These are phyloP conservation scores for Coemansia sp. DNA, from an alignment of 192 early-diverging fungal genomes.

Conservation along the genomic window DNA sequence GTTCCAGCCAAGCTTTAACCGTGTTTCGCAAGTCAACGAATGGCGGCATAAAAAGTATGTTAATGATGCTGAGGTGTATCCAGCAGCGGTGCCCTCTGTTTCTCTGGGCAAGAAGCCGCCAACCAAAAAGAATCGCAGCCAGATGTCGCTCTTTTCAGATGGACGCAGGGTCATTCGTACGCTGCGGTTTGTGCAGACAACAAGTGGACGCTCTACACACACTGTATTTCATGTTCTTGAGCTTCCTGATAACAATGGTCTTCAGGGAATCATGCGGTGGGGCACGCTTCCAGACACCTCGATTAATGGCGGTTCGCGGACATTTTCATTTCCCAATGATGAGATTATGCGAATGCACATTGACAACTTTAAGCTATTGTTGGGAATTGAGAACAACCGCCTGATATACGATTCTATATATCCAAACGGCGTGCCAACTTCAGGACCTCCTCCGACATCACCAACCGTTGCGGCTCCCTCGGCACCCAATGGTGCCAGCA, in stretches of 20 bases:
- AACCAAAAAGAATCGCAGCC: slow-evolving; percentile 42
- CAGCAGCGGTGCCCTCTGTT: slow-evolving; percentile 24
- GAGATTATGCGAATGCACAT: slow-evolving; percentile 55
- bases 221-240: slow-evolving; percentile 65
- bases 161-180: slow-evolving; percentile 68
- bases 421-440: slow-evolving; percentile 42
- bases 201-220: slow-evolving; percentile 56
- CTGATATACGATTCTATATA: slow-evolving; percentile 50
- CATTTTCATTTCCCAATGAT: slow-evolving; percentile 54
- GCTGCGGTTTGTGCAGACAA: slow-evolving; percentile 64
- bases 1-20: slow-evolving; percentile 72
- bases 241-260: slow-evolving; percentile 47
- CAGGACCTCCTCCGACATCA: slow-evolving; percentile 30
- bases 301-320: slow-evolving; percentile 64
- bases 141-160: slow-evolving; percentile 53
- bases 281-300: slow-evolving; percentile 65
- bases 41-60: slow-evolving; percentile 66
- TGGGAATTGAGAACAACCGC: slow-evolving; percentile 51
- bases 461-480: slow-evolving; percentile 12
- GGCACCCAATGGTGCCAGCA: slow-evolving; percentile 3
- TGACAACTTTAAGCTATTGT: slow-evolving; percentile 53
- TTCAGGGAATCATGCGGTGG: slow-evolving; percentile 69
- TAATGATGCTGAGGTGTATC: slow-evolving; percentile 55
- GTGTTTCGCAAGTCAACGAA: slow-evolving; percentile 68
- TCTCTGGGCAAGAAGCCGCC: slow-evolving; percentile 30